Base-by-base conservation (phyloP, 768 basidiomycete genomes). In the Boletellus ananas region DNA sequence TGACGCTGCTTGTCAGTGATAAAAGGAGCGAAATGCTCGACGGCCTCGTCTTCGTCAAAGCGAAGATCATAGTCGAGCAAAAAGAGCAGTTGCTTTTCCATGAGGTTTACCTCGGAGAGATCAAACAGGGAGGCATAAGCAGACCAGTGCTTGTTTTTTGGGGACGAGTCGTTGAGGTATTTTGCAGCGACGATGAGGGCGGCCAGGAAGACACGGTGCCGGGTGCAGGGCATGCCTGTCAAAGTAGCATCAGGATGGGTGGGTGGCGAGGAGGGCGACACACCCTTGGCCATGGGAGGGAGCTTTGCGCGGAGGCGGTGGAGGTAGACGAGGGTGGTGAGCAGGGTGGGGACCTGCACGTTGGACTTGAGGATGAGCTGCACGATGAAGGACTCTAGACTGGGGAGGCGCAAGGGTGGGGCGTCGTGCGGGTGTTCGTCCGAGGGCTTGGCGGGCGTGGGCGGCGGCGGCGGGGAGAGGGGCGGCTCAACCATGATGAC, bases 61-160 rank as follows among this genome's bases (percentile, higher is more conserved):
- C 90, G 84, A 49, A 99, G 82, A 68, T 97, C 86, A 66, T 89
- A 94, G 72, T 95, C 90, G 59, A 99, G 83, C 51, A 98, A 76
- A 68, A 80, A 87, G 47, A 99, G 83, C 25, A 99, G 81, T 71
- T 99, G 93, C 72, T 85, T 89, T 74, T 99, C 95, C 95, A 98
- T 98, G 54, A 94, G 77, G 70, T 94, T 96, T 68, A 97, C 84
- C 72, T 91, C 89, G 11, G 74, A 69, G 44, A 83, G 71, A 64
- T 88, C 83, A 72, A 91, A 94, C 56, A 89, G 72, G 37, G 74
- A 72, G 16, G 84, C 86, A 66, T 93, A 90, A 42, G 72, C 71
- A 49, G 85, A 80, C 95, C 95, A 99, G 74, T 96, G 90, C 66
- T 79, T 79, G 74, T 97, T 99, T 78, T 94, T 95, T 3, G 91